These are phyloP conservation scores for Globisporangium nagaii DNA, from an alignment of 352 stramenopile genomes.

Conservation along the genomic window DNA sequence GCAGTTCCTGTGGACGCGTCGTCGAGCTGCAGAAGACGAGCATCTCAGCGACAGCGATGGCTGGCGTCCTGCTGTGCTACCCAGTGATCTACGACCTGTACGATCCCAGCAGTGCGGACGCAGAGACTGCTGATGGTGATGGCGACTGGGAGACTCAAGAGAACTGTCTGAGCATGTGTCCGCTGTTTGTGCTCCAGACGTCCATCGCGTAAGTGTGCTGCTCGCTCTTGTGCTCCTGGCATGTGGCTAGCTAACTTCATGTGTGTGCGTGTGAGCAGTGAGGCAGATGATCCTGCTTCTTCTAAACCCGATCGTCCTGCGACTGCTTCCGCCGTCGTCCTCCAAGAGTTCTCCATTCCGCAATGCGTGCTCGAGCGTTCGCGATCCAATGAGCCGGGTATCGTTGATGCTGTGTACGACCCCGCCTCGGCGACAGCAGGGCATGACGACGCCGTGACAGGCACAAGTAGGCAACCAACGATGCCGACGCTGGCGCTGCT, in stretches of 20 bases:
- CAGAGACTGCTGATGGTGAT: neutral
- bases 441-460: too few relatives aligned
- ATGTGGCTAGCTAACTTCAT: conserved; percentile 7
- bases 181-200: conserved; percentile 31
- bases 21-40: neutral
- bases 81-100: conserved; percentile 34
- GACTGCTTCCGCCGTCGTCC: conserved; percentile 5
- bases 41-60: conserved; percentile 19
- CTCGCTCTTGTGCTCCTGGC: neutral
- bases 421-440: too few relatives aligned
- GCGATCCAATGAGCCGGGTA: neutral
- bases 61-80: conserved; percentile 40
- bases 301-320: neutral
- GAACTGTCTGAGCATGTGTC: conserved; percentile 53
- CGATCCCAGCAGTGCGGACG: neutral
- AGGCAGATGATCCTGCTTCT: neutral
- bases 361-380: conserved; percentile 21
- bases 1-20: neutral
- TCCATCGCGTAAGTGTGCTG: conserved; percentile 13
- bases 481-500: conserved; percentile 8
- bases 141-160: conserved; percentile 23
- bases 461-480: neutral
- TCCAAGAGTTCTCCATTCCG: conserved; percentile 56
- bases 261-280: conserved; percentile 10
- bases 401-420: neutral